Evolutionary conservation across 2,329 filamentous ascomycete genomes (phyloP).

Genomic region (Aspergillus tubingensis): DNA sequence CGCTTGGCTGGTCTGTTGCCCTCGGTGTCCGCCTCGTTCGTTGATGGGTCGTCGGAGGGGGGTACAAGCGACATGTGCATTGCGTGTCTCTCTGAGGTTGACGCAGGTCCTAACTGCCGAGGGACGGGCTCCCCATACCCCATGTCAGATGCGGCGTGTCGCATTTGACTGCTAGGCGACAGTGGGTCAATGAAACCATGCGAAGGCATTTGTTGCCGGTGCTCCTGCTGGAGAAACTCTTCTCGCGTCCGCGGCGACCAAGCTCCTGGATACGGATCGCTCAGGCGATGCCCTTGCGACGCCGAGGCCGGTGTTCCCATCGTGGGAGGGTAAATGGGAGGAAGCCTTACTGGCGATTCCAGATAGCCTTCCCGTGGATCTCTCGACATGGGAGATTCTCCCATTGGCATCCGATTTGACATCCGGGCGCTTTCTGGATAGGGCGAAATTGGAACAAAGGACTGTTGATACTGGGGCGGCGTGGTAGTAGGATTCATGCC

Average conservation of each 20-base stretch:
- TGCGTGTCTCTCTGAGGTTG: slow-evolving; percentile 21
- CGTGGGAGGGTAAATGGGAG: slow-evolving; percentile 40
- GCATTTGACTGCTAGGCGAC: slow-evolving; percentile 30
- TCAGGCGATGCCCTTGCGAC: slow-evolving; percentile 34
- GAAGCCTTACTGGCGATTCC: slow-evolving; percentile 39
- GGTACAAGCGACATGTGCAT: slow-evolving; percentile 20
- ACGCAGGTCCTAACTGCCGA: slow-evolving; percentile 24
- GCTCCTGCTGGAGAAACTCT: slow-evolving; percentile 27
- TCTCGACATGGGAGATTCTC: slow-evolving; percentile 26
- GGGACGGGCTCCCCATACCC: slow-evolving; percentile 25
- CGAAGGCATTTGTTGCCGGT: slow-evolving; percentile 20
- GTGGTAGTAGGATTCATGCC: slow-evolving; percentile 34
- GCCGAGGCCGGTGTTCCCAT: slow-evolving; percentile 20
- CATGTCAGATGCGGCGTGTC: slow-evolving; percentile 27
- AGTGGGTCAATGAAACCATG: slow-evolving; percentile 30
- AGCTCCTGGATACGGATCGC: slow-evolving; percentile 35
- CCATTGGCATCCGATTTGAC: slow-evolving; percentile 28
- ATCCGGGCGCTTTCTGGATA: slow-evolving; percentile 30
- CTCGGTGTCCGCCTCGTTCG: slow-evolving; percentile 21
- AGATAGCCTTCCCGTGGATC: slow-evolving; percentile 33
- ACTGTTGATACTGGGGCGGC: slow-evolving; percentile 36
- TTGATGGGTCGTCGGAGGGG: slow-evolving; percentile 18
- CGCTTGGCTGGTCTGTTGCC: slow-evolving; percentile 37
- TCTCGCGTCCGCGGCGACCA: slow-evolving; percentile 29
- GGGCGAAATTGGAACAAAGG: slow-evolving; percentile 29